Evolutionary conservation across 352 stramenopile genomes (phyloP), one percentile per base, ranked within the genome.

Genomic region (Pythium sp.): DNA sequence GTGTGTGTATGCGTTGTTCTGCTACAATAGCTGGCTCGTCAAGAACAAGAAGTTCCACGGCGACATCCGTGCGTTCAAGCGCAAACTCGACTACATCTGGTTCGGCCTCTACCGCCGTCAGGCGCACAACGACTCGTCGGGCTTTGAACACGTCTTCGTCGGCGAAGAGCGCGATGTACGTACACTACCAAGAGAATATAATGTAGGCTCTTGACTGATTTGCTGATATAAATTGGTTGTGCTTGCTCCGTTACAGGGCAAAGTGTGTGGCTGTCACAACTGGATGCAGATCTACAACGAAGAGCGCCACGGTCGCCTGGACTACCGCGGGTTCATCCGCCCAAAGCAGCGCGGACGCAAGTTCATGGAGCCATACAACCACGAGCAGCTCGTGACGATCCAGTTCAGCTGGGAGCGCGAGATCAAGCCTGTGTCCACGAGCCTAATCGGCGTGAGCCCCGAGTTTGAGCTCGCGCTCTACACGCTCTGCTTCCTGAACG

Each of bases 401-500:
- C 94, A 98, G 83, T 99, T 99, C 71, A 78, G 75, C 57, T 98
- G 92, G 91, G 82, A 97, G 63, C 78, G 86, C 62, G 79, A 91
- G 75, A 84, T 79, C 70, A 98, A 98, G 74, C 81, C 83, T 49
- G 92, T 98, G 22, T 97, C 91, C 18, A 98, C 93, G 14, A 97
- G 87, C 64, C 92, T 98, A 47, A 95, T 99, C 59, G 96, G 94
- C 32, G 92, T 98, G 20, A 98, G 87, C 47, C 95, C 95, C 4
- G 96, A 99, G 74, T 99, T 99, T 57, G 96, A 99, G 76, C 87
- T 99, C 72, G 95, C 96, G 24, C 73, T 98, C n/a, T 98, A 98
- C 79, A 98, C 94, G 2, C 88, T 98, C 73, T 98, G 92, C 67
- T 98, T 98, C 74, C 69, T 98, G 26, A 92, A 97, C 49, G 93